phyloP scores from a whole-genome alignment of 2,329 filamentous ascomycete genomes.

The Cercospora nicotianae region DNA sequence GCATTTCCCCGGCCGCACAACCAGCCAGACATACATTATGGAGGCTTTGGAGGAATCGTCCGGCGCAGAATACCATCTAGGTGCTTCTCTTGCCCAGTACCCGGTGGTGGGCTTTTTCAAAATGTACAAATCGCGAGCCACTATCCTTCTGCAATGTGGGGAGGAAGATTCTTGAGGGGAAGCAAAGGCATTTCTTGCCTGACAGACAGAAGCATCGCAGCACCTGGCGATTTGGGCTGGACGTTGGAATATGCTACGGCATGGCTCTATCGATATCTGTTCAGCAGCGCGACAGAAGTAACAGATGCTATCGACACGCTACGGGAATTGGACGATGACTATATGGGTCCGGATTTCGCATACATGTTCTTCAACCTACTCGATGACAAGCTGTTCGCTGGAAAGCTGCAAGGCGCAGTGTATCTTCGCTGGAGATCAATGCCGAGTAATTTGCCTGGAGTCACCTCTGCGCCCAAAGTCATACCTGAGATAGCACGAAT shows the following conservation, averaged over 20 bases:
- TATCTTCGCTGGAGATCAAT: conserved; percentile 37
- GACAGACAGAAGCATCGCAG: conserved; percentile 27
- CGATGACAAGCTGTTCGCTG: conserved; percentile 41
- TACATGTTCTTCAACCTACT: conserved; percentile 42
- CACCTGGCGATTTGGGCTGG: conserved; percentile 41
- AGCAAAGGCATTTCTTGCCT: conserved; percentile 18
- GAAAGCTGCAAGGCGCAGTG: conserved; percentile 42
- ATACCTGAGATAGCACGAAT: conserved; percentile 34
- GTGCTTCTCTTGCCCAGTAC: not conserved
- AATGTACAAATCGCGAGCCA: not conserved
- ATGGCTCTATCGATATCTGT: conserved; percentile 40
- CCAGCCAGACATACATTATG: conserved; percentile 9
- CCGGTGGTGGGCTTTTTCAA: not conserved
- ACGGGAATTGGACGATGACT: conserved; percentile 31
- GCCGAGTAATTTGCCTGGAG: conserved; percentile 36
- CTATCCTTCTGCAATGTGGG: not conserved
- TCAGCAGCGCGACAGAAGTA: conserved; percentile 29
- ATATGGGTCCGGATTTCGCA: conserved; percentile 32
- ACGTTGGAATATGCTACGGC: conserved; percentile 46
- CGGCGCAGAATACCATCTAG: not conserved
- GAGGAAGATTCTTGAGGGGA: conserved; percentile 11
- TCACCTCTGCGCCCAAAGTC: conserved; percentile 40
- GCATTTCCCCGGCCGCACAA: conserved; percentile 7
- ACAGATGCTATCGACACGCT: conserved; percentile 32
- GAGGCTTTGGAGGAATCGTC: not conserved